Conservation (phyloP, 371 early-diverging fungal genomes). For the Syncephalastrum racemosum region DNA sequence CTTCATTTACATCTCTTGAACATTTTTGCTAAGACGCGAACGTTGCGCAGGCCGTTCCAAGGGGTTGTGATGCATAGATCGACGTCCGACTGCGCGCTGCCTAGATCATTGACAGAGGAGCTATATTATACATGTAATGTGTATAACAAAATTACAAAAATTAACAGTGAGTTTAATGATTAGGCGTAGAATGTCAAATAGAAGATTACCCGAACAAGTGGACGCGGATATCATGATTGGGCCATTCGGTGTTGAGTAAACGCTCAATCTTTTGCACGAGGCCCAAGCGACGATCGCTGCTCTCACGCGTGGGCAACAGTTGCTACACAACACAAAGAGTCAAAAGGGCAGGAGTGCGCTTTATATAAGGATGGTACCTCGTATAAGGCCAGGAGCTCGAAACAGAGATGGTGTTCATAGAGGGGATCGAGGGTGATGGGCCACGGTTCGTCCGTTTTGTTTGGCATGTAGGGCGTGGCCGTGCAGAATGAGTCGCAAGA, state of each 20-base stretch:
- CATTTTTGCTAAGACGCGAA: constrained; percentile 41
- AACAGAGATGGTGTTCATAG: constrained; percentile 17
- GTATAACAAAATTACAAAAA: not conserved
- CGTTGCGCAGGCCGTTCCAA: constrained; percentile 50
- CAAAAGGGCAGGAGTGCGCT: not conserved
- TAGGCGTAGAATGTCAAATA: not conserved
- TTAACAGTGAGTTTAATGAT: not conserved
- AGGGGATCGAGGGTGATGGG: constrained; percentile 11
- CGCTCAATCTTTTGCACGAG: constrained; percentile 58
- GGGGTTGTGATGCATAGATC: constrained; percentile 61
- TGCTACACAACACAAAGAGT: constrained; percentile 19
- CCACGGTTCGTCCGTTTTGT: constrained; percentile 1
- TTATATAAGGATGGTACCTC: constrained; percentile 18
- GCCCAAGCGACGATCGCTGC: constrained; percentile 48
- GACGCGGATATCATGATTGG: constrained; percentile 53
- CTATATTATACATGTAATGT: constrained; percentile 23
- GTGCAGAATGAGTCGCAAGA: constrained; percentile 18
- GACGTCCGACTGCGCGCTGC: constrained; percentile 57
- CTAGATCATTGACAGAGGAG: constrained; percentile 59
- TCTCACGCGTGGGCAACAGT: constrained; percentile 58
- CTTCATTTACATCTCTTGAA: constrained; percentile 34
- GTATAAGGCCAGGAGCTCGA: constrained; percentile 26
- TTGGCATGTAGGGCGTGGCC: constrained; percentile 13
- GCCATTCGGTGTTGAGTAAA: constrained; percentile 60
- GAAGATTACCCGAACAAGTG: constrained; percentile 61